Base-by-base conservation (phyloP, 2,329 filamentous ascomycete genomes). In the Fusarium verrucosum region DNA sequence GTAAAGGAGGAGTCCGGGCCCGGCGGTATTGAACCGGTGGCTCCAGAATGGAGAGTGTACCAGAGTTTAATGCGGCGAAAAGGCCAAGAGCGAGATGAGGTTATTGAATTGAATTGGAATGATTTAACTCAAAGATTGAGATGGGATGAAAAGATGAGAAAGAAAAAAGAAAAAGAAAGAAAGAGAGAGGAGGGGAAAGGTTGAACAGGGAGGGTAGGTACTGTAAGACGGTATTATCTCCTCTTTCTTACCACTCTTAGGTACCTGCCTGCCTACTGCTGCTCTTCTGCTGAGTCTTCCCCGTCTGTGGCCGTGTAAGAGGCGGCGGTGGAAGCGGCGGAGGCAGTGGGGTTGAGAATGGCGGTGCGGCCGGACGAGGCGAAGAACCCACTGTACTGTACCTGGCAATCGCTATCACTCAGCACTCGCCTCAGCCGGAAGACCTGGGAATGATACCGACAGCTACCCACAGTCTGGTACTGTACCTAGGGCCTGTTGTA, bases 271-370 rank as follows among this genome's bases (percentile, higher is more conserved):
- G n/a, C n/a, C n/a, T n/a, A n/a, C n/a, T n/a, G n/a, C n/a, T n/a
- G n/a, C 32, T 53, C 22, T 54, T 38, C 28, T 37, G 17, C 11
- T 23, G 30, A 13, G 23, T 52, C 49, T 36, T 52, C 49, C 28
- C 37, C 19, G 30, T 41, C 50, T 65, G 62, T 59, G 62, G 52
- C 50, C 61, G 59, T 67, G 56, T 57, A 65, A 58, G 66, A 70
- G 65, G 69, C 66, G 68, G 68, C 69, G 59, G 66, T 62, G 66
- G 63, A 59, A 61, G 70, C 70, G 70, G 70, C 69, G 70, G 61
- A 70, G 58, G 70, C 66, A 63, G 68, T 68, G 66, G 58, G 52
- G 46, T 52, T 58, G 37, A 54, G 49, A 66, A 66, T 66, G 62
- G 62, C 62, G 62, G 62, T 66, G 62, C 62, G 51, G 51, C 46